Conservation (phyloP, 305 asterid genomes). For the Fraxinus albicans region DNA sequence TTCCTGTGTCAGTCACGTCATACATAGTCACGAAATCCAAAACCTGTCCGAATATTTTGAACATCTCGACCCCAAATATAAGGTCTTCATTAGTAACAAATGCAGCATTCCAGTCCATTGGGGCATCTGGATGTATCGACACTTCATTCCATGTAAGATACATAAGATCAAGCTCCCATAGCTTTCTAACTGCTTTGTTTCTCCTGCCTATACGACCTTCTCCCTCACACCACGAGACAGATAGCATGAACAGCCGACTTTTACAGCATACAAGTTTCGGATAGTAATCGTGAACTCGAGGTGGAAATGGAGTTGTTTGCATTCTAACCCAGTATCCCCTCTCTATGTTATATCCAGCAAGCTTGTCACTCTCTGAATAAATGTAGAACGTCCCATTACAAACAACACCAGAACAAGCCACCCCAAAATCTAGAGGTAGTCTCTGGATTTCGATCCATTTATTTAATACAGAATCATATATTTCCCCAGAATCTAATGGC, state of each 20-base stretch:
- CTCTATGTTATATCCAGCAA: conserved; percentile 66
- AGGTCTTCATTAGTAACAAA: conserved; percentile 61
- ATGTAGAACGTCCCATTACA: conserved; percentile 62
- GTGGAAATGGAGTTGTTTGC: conserved; percentile 56
- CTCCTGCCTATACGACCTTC: conserved; percentile 89
- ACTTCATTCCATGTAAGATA: conserved; percentile 60
- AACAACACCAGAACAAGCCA: conserved; percentile 77
- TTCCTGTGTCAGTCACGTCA: conserved; percentile 34
- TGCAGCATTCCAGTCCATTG: conserved; percentile 98
- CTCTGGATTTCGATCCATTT: conserved; percentile 90
- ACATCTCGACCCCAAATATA: conserved; percentile 87
- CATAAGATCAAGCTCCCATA: conserved; percentile 86
- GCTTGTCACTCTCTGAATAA: conserved; percentile 78
- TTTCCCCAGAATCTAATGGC: conserved; percentile 73
- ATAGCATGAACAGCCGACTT: conserved; percentile 68
- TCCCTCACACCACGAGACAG: conserved; percentile 98
- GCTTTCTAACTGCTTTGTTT: conserved; percentile 90
- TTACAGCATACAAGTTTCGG: conserved; percentile 69
- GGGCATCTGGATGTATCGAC: conserved; percentile 91
- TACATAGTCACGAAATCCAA: conserved; percentile 77
- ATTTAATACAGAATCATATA: conserved; percentile 66
- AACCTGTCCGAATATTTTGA: conserved; percentile 94
- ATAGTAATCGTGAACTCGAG: conserved; percentile 84
- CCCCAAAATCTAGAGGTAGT: conserved; percentile 75
- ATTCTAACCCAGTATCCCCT: conserved; percentile 80